Conservation (phyloP, 495 filamentous ascomycete species). For the Lepidopterella palustris region DNA sequence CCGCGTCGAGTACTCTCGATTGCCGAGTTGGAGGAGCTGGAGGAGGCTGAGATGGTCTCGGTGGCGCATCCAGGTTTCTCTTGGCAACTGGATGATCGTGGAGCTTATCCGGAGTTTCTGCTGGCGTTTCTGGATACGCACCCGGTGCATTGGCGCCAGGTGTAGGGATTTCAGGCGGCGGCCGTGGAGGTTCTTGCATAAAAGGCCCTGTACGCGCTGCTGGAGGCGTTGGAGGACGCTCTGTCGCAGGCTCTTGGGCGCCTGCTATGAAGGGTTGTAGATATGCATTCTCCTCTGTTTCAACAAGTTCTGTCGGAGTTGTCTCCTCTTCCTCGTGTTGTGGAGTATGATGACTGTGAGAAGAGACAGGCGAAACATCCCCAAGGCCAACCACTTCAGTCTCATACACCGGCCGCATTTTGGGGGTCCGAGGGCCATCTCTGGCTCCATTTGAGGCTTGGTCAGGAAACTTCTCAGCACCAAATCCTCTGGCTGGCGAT, state of each 20-base stretch:
- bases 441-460: not conserved
- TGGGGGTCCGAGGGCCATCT: not conserved
- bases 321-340: not conserved
- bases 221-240: not conserved
- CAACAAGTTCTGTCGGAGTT: conserved; percentile 10
- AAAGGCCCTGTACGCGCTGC: not conserved
- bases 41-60: not conserved
- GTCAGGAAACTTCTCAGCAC: not conserved
- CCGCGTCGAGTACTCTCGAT: not conserved
- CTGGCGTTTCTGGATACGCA: not conserved
- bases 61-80: not conserved
- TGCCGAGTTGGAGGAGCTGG: not conserved
- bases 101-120: not conserved
- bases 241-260: not conserved
- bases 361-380: conserved; percentile 23
- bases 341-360: not conserved
- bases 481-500: not conserved
- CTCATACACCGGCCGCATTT: conserved; percentile 11
- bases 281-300: not conserved
- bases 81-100: not conserved
- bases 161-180: not conserved
- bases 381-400: conserved; percentile 16
- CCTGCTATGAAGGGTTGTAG: not conserved
- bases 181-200: not conserved
- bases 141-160: not conserved